Evolutionary conservation across 371 early-diverging fungal species (phyloP), one percentile per base, ranked within the genome.

Genomic region (Funneliformis caledonium): DNA sequence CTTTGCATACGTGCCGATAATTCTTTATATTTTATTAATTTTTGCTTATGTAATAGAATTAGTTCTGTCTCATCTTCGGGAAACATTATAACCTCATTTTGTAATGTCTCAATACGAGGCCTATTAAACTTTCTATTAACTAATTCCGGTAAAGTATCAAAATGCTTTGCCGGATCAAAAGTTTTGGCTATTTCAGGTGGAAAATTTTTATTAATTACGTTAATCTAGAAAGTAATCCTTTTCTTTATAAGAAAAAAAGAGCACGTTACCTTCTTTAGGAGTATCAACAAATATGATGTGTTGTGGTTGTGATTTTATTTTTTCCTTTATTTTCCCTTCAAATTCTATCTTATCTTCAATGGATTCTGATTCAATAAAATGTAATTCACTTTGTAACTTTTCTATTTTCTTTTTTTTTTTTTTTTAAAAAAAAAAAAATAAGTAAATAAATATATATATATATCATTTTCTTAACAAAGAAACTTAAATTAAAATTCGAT

Each of bases 211-310:
- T 31, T 33, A 50, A 50, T 14, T 52, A 5, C 14, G 19, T 52
- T 52, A 1, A 4, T 3, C 16, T 52, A 48, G 43, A 60, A 82
- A 26, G 31, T 37, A 4, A 0, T n/a, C 16, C 6, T 42, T 26
- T 12, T 22, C 2, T 47, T 26, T 11, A 61, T 26, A 26, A 26
- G 14, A 26, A 64, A 52, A 47, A 4, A 72, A 70, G 22, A 19
- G 33, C 33, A 6, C 56, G 19, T 45, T 86, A 90, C 92, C 93
- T 83, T 96, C 89, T 48, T 89, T 86, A 69, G 94, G 94, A 75
- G 85, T 86, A 76, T 97, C 97, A 5, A 97, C 97, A 89, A 98
- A 98, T 45, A 98, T 91, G 64, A 93, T 93, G 83, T 97, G 97
- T 48, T 89, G 92, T 43, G 91, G 87, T 80, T 88, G 90, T 37